phyloP scores from a whole-genome alignment of 2,329 filamentous ascomycete species.

The Fusarium cicatricum region DNA sequence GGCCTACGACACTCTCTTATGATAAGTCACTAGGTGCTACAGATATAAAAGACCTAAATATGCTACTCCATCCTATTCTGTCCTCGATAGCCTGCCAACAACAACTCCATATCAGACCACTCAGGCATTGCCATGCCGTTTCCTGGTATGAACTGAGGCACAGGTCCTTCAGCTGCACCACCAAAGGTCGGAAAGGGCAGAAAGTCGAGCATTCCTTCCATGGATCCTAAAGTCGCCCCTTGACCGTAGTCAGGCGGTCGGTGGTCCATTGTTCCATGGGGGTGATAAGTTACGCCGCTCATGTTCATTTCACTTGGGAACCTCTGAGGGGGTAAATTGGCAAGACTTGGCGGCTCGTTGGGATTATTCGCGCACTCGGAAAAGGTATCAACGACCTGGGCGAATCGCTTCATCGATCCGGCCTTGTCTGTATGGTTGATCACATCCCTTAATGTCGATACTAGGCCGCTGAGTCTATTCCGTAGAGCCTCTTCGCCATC shows the following conservation, averaged over 20 bases:
- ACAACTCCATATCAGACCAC: conserved; percentile 36
- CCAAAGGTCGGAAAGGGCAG: conserved; percentile 18
- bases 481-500: conserved; percentile 17
- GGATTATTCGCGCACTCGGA: conserved; percentile 37
- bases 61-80: conserved; percentile 1
- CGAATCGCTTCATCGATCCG: conserved; percentile 43
- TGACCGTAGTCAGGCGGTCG: conserved; percentile 10
- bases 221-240: conserved; percentile 8
- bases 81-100: conserved; percentile 30
- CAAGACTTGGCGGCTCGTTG: neutral
- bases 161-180: conserved; percentile 7
- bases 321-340: conserved; percentile 1
- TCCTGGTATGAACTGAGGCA: conserved; percentile 24
- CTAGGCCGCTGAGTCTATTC: conserved; percentile 15
- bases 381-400: conserved; percentile 41
- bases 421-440: conserved; percentile 40
- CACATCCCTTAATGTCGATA: conserved; percentile 22
- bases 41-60: too few species aligned
- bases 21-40: too few species aligned
- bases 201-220: conserved; percentile 27
- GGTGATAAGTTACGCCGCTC: neutral
- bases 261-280: conserved; percentile 3
- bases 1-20: too few species aligned
- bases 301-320: neutral
- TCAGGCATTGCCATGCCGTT: conserved; percentile 28